Conservation (phyloP, 108 stramenopile genomes). For the Aureococcus anophagefferens region DNA sequence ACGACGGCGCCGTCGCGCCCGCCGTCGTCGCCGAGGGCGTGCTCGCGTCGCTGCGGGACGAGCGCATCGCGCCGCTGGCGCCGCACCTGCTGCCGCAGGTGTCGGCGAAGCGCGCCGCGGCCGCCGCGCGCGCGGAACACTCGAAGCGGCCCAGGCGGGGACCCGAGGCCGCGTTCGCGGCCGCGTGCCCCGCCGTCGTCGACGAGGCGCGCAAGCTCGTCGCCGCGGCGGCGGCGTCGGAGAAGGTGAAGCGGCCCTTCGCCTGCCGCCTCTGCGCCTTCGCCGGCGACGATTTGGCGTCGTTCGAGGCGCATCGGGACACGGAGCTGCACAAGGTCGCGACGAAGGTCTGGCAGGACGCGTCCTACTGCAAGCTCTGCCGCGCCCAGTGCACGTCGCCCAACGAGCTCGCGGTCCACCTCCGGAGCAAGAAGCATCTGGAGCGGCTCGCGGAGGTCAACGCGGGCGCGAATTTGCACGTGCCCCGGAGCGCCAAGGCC, state of each 20-base stretch:
- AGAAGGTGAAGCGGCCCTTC: background rate
- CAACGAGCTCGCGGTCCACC: background rate
- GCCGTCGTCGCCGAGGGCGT: background rate
- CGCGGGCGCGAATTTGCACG: too few relatives aligned
- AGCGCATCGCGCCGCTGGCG: background rate
- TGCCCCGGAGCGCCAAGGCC: too few relatives aligned
- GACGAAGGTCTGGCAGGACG: background rate
- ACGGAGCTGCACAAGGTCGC: background rate
- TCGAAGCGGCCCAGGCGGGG: background rate
- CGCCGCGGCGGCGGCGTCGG: background rate
- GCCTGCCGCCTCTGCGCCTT: background rate
- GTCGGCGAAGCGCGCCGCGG: background rate
- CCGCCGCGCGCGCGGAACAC: background rate
- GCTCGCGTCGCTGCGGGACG: background rate
- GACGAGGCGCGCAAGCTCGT: background rate
- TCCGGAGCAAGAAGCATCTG: background rate
- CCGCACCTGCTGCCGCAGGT: background rate
- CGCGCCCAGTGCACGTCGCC: background rate
- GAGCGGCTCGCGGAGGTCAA: background rate
- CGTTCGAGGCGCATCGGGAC: background rate
- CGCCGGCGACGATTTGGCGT: background rate
- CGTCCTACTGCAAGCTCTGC: background rate
- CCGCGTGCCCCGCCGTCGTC: background rate
- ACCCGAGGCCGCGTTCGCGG: too few relatives aligned
- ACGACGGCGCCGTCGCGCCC: background rate